Conservation (phyloP, 805 yeast genomes). For the Myxozyma udenii region DNA sequence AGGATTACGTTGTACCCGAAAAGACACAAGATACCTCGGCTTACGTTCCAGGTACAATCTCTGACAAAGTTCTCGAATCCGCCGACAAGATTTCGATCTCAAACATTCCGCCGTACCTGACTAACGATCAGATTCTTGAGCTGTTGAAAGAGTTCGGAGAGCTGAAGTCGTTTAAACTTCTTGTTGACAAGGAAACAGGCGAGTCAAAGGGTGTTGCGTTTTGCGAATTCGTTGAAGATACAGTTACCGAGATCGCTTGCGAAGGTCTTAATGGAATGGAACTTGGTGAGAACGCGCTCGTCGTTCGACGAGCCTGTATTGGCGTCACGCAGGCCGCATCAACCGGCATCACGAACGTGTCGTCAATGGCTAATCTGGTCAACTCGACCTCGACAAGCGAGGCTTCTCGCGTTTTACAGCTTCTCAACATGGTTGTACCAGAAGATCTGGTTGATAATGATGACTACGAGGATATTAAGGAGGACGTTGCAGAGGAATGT, state of each 20-base stretch:
- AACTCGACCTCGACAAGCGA: slow-evolving; percentile 33
- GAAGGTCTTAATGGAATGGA: slow-evolving; percentile 40
- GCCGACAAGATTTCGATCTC: slow-evolving; percentile 48
- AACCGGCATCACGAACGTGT: slow-evolving; percentile 13
- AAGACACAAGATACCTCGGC: slow-evolving; percentile 11
- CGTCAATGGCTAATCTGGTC: slow-evolving; percentile 36
- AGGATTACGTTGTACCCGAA: slow-evolving; percentile 44
- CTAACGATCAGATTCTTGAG: slow-evolving; percentile 46
- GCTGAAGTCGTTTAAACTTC: slow-evolving; percentile 44
- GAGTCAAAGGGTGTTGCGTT: slow-evolving; percentile 60
- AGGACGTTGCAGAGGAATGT: slow-evolving; percentile 53
- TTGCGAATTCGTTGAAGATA: slow-evolving; percentile 43
- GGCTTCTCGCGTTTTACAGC: slow-evolving; percentile 52
- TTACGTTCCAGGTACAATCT: slow-evolving; percentile 12
- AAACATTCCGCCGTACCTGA: slow-evolving; percentile 45
- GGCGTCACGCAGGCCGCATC: slow-evolving; percentile 32
- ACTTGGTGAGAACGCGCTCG: slow-evolving; percentile 41
- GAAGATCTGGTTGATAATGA: slow-evolving; percentile 57
- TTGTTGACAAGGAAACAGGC: slow-evolving; percentile 46
- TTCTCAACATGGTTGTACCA: slow-evolving; percentile 63
- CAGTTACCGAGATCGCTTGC: slow-evolving; percentile 35
- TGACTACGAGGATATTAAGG: slow-evolving; percentile 48
- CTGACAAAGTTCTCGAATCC: slow-evolving; percentile 42
- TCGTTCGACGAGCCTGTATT: slow-evolving; percentile 43
- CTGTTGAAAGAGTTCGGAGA: slow-evolving; percentile 44